Percentiles rank a stretch among this genome's conserved stretches.
These are phyloP conservation scores for Lathyrus oleraceus DNA, from an alignment of 306 rosid genomes.

Conservation along the genomic window DNA sequence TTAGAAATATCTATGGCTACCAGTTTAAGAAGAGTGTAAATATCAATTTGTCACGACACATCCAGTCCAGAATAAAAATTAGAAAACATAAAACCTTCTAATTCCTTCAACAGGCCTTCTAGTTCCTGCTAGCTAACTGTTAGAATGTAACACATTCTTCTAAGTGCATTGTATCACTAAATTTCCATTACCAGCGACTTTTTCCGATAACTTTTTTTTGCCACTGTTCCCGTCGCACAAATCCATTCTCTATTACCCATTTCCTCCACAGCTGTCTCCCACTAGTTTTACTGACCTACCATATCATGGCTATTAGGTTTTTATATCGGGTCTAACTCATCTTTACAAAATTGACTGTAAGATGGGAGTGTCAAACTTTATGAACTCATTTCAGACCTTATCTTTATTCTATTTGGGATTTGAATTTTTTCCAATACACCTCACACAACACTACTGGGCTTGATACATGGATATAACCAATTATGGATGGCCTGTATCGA, in stretches of 20 bases:
- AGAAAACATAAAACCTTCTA: conserved; percentile 9
- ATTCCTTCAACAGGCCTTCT: conserved; percentile 6
- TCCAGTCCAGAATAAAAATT: conserved; percentile 19
- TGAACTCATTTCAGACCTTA: too few species aligned
- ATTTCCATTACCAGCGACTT: not conserved
- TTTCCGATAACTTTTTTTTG: not conserved
- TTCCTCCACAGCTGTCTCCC: not conserved
- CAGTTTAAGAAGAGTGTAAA: conserved; percentile 14
- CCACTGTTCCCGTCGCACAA: not conserved
- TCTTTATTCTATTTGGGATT: too few species aligned
- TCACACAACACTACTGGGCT: too few species aligned
- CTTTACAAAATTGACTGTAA: too few species aligned
- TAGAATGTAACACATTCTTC: conserved; percentile 9
- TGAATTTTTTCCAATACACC: too few species aligned
- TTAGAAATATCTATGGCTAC: conserved; percentile 20
- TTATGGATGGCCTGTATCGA: too few species aligned
- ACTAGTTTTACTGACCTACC: not conserved
- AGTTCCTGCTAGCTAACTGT: conserved; percentile 10
- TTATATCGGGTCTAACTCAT: too few species aligned
- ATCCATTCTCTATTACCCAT: not conserved
- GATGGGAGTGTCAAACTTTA: too few species aligned
- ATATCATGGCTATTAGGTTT: not conserved
- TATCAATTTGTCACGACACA: conserved; percentile 4
- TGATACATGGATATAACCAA: too few species aligned
- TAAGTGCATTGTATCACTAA: not conserved